Conservation (phyloP, 2,329 filamentous ascomycete genomes). For the Fusarium penzigii region DNA sequence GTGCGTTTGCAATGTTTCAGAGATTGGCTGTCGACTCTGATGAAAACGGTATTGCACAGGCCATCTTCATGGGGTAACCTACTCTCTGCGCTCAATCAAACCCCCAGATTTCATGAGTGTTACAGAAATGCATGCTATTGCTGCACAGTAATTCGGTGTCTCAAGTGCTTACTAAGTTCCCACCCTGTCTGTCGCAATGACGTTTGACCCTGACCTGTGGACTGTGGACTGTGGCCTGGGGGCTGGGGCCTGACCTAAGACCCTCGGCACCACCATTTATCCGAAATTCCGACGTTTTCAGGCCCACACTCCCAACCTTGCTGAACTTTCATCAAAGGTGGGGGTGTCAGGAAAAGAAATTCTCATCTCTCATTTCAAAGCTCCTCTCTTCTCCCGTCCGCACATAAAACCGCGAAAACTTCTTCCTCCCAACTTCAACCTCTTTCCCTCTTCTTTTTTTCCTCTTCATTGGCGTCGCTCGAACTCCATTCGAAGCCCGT, state of each 20-base stretch:
- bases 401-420: constrained; percentile 27
- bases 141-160: too few relatives aligned
- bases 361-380: constrained; percentile 31
- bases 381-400: constrained; percentile 14
- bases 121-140: too few relatives aligned
- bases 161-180: too few relatives aligned
- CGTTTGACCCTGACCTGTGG: too few relatives aligned
- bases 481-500: constrained; percentile 26
- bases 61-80: neutral
- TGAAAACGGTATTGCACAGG: neutral
- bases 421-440: constrained; percentile 14
- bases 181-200: neutral
- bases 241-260: constrained; percentile 2
- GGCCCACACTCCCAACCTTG: constrained; percentile 29
- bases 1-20: too few relatives aligned
- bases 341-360: constrained; percentile 29
- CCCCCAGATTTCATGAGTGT: neutral
- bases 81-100: neutral
- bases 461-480: constrained; percentile 21
- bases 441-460: constrained; percentile 12
- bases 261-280: constrained; percentile 17
- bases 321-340: constrained; percentile 24
- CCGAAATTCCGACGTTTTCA: constrained; percentile 8
- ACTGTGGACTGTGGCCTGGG: too few relatives aligned
- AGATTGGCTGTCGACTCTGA: neutral